phyloP scores from a whole-genome alignment of 2,329 filamentous ascomycete species.

The Tympanopsis confertula region DNA sequence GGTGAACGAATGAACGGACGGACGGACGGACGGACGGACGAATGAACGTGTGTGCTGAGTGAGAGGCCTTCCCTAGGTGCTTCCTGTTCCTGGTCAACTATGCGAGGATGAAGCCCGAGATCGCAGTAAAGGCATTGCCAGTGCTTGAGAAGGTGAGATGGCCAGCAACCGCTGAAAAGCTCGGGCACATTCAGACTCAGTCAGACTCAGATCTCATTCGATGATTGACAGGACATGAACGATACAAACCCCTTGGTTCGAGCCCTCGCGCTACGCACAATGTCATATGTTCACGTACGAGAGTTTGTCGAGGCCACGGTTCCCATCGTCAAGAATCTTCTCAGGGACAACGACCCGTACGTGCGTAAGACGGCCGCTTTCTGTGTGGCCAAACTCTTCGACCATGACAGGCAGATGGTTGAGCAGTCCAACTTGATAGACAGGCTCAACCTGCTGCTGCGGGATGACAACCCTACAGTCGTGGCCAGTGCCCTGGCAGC shows the following conservation, averaged over 20 bases:
- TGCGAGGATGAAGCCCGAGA: conserved; percentile 82
- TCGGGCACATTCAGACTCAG: neutral
- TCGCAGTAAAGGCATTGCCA: conserved; percentile 83
- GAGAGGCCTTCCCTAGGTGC: conserved; percentile 49
- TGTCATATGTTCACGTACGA: conserved; percentile 93
- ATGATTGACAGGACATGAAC: conserved; percentile 65
- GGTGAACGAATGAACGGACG: conserved; percentile 1
- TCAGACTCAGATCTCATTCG: neutral
- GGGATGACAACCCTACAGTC: conserved; percentile 94
- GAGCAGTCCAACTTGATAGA: conserved; percentile 89
- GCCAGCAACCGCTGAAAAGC: conserved; percentile 6
- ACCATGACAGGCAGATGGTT: conserved; percentile 83
- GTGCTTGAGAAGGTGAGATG: conserved; percentile 65
- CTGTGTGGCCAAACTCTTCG: conserved; percentile 93
- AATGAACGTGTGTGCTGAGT: conserved; percentile 5
- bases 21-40: neutral
- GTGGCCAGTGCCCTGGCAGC: conserved; percentile 86
- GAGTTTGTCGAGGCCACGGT: conserved; percentile 91
- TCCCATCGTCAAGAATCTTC: conserved; percentile 67
- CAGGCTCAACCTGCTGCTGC: conserved; percentile 73
- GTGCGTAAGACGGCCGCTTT: conserved; percentile 95
- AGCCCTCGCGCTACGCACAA: conserved; percentile 82
- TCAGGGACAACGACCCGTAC: conserved; percentile 83
- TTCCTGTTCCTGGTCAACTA: conserved; percentile 98
- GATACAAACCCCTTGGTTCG: conserved; percentile 85